phyloP scores from a whole-genome alignment of 257 asterid species.

The Solanum dulcamara region DNA sequence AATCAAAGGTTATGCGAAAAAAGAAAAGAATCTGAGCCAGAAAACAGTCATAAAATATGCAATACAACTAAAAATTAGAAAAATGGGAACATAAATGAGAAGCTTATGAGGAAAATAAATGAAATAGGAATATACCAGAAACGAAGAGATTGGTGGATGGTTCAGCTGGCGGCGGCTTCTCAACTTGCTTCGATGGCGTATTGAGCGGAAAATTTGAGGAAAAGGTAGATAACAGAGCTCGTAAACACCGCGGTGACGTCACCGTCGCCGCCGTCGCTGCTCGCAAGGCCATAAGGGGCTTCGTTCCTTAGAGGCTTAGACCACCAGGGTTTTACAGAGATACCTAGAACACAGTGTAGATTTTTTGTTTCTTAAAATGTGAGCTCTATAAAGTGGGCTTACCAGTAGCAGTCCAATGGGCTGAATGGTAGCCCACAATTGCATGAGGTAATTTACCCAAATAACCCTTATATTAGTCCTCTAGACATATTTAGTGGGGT shows the following conservation, averaged over 20 bases:
- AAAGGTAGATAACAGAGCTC: constrained; percentile 28
- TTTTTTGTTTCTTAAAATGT: neutral
- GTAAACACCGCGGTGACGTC: constrained; percentile 24
- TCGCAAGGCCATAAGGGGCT: constrained; percentile 38
- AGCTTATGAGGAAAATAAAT: neutral
- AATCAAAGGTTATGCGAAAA: neutral
- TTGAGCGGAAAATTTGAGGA: constrained; percentile 41
- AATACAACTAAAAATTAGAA: neutral
- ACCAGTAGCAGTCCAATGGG: neutral
- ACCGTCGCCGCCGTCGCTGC: constrained; percentile 25
- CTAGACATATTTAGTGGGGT: too few species aligned
- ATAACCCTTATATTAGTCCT: too few species aligned
- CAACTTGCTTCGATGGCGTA: constrained; percentile 27
- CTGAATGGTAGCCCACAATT: neutral
- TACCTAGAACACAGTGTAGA: neutral
- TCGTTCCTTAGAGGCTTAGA: neutral
- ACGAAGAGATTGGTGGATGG: constrained; percentile 81
- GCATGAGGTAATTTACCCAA: too few species aligned
- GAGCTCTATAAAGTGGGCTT: neutral
- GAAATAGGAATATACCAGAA: constrained; percentile 27
- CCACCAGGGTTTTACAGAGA: constrained; percentile 3
- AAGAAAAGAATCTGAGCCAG: neutral
- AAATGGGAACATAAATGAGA: neutral
- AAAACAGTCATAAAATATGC: neutral
- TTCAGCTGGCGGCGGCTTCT: constrained; percentile 68